Evolutionary conservation across 495 filamentous ascomycete species (phyloP).

Genomic region (Penicillium samsonianum): DNA sequence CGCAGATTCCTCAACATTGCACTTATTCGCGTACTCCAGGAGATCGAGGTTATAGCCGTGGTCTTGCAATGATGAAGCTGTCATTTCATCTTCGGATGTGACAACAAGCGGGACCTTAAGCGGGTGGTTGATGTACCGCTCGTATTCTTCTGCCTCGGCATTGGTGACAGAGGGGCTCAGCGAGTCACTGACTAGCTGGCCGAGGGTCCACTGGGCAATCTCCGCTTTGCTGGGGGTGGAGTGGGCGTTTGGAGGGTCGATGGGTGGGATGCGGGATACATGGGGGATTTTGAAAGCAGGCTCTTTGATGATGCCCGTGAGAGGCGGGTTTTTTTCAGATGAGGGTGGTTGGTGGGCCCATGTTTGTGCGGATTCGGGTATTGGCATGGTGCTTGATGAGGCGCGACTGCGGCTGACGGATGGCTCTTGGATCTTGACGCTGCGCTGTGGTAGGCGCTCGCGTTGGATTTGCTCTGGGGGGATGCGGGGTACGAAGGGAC

Average conservation of each 20-base stretch:
- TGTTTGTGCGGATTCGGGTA: conserved; percentile 16
- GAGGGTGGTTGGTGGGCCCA: conserved; percentile 38
- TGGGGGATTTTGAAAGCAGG: conserved; percentile 29
- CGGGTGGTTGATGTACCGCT: conserved; percentile 88
- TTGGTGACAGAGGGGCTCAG: conserved; percentile 75
- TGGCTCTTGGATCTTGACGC: conserved; percentile 49
- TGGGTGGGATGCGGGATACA: conserved; percentile 25
- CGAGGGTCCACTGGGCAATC: conserved; percentile 80
- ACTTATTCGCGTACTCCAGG: conserved; percentile 67
- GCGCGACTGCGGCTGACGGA: conserved; percentile 11
- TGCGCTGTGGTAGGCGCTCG: conserved; percentile 42
- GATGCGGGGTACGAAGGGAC: conserved; percentile 76
- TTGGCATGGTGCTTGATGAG: conserved; percentile 5
- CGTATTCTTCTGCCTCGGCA: conserved; percentile 80
- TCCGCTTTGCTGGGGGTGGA: conserved; percentile 58
- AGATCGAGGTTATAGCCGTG: conserved; percentile 62
- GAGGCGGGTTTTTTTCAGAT: conserved; percentile 33
- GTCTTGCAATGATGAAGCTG: conserved; percentile 42
- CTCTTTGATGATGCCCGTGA: conserved; percentile 49
- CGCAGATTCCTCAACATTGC: conserved; percentile 38
- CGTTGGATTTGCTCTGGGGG: conserved; percentile 41
- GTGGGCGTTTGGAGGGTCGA: conserved; percentile 26
- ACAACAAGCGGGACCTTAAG: conserved; percentile 86
- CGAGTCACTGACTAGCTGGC: conserved; percentile 76
- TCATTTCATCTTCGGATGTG: conserved; percentile 62